phyloP scores from a whole-genome alignment of 2,329 filamentous ascomycete genomes.

The Trichoderma simmonsii region DNA sequence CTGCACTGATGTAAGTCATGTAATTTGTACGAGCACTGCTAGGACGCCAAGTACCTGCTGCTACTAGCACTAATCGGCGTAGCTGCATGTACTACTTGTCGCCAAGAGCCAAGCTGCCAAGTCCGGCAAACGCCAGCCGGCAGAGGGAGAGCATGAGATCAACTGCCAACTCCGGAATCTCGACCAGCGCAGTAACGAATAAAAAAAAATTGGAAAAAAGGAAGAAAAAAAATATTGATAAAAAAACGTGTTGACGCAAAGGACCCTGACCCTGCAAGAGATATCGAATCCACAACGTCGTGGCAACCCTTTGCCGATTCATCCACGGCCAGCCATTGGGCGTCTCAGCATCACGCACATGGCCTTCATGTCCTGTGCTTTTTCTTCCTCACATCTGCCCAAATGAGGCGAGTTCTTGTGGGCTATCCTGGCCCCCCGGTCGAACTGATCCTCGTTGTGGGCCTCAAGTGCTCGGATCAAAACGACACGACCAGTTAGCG shows the following conservation, averaged over 20 bases:
- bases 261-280: neutral
- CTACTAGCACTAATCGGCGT: neutral
- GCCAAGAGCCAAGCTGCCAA: constrained; percentile 5
- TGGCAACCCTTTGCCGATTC: constrained; percentile 5
- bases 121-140: neutral
- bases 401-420: constrained; percentile 2
- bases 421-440: neutral
- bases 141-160: constrained; percentile 5
- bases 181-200: neutral
- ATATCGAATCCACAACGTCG: neutral
- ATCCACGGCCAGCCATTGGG: constrained; percentile 16
- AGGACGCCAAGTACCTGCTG: neutral
- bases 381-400: neutral
- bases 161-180: constrained; percentile 12
- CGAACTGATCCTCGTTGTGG: constrained; percentile 4
- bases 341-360: constrained; percentile 12
- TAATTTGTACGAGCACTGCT: neutral
- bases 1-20: neutral
- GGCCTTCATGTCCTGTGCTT: neutral
- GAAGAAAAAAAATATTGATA: neutral
- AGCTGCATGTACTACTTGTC: neutral
- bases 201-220: neutral
- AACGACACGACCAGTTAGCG: constrained; percentile 10
- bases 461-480: neutral
- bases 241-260: neutral